These are phyloP conservation scores for Neurospora discreta DNA, from an alignment of 495 filamentous ascomycete genomes.

Conservation along the genomic window DNA sequence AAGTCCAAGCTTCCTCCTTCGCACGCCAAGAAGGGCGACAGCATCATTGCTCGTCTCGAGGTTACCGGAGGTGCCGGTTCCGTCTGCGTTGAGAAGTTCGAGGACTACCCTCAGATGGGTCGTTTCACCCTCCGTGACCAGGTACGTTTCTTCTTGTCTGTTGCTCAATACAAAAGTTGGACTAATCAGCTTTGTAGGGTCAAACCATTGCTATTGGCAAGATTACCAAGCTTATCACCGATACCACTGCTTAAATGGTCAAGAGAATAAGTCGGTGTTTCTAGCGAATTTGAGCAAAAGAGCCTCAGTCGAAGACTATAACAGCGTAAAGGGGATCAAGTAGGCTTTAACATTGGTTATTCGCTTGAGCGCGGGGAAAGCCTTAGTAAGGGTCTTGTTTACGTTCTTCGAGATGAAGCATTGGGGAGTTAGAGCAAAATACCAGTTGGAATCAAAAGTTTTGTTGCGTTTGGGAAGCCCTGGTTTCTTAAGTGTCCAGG, in stretches of 20 bases:
- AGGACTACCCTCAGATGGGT: constrained; percentile 88
- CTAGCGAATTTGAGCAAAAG: neutral
- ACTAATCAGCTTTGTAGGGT: constrained; percentile 41
- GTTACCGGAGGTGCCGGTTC: constrained; percentile 72
- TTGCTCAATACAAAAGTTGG: neutral
- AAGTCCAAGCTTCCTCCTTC: constrained; percentile 88
- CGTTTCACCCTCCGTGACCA: constrained; percentile 93
- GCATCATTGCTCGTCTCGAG: constrained; percentile 85
- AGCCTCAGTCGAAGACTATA: neutral
- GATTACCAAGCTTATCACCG: constrained; percentile 67
- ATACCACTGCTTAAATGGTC: constrained; percentile 16
- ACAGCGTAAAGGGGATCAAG: neutral
- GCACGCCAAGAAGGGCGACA: constrained; percentile 85
- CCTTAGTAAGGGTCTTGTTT: neutral
- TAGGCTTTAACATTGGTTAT: neutral
- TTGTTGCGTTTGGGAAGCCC: neutral
- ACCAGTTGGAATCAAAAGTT: neutral
- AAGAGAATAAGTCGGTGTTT: neutral
- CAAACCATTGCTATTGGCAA: constrained; percentile 97
- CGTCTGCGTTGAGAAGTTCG: constrained; percentile 86
- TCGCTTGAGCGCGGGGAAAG: neutral
- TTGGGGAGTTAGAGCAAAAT: neutral
- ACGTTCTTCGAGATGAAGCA: neutral
- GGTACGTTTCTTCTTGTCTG: constrained; percentile 33
- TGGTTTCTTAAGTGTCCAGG: neutral